phyloP scores from a whole-genome alignment of 345 rosid genomes.

The Rhizophora apiculata region DNA sequence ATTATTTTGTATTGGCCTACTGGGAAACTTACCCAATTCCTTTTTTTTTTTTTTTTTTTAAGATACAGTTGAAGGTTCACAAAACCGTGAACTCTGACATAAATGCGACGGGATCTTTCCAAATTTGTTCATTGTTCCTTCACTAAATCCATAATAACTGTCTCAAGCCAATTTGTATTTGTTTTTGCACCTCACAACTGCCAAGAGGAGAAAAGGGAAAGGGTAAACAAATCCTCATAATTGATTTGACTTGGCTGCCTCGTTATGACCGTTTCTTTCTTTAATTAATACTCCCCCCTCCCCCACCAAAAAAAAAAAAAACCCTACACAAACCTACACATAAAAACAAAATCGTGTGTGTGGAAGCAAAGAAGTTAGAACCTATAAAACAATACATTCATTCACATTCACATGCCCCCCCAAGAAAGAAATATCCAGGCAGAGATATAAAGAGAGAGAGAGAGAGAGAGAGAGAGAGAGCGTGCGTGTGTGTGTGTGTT shows the following conservation, averaged over 20 bases:
- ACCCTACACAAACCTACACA: not conserved
- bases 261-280: slow-evolving; percentile 10
- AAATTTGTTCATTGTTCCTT: no score
- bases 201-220: not conserved
- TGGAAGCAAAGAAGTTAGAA: not conserved
- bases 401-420: not conserved
- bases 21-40: no score
- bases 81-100: no score
- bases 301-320: not conserved
- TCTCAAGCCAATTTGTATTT: no score
- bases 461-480: not conserved
- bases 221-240: not conserved
- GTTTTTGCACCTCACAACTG: no score
- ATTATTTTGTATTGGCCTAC: no score
- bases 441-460: not conserved
- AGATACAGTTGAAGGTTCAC: no score
- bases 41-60: no score
- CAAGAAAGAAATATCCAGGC: slow-evolving; percentile 17
- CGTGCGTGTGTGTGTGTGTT: no score
- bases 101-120: no score
- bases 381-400: not conserved
- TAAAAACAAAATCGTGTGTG: not conserved
- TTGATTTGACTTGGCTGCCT: slow-evolving; percentile 25
- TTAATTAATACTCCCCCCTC: no score
- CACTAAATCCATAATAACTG: no score